Conservation (phyloP, 441 rosid genomes). For the Bocquillonia castaneifolia region DNA sequence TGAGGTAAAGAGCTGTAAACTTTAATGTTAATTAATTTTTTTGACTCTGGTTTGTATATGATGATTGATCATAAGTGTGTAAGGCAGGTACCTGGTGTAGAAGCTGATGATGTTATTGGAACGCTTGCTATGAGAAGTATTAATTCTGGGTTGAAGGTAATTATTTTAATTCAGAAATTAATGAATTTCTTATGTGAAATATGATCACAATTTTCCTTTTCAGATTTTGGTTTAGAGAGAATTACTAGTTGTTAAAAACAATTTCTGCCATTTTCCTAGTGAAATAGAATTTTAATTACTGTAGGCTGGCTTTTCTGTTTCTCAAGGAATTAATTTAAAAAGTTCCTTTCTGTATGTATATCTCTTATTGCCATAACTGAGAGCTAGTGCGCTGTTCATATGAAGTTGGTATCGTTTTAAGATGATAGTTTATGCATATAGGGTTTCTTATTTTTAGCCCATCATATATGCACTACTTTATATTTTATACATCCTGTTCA, state of each 20-base stretch:
- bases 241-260: not conserved
- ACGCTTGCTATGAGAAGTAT: conserved; percentile 83
- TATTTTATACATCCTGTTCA: too few relatives aligned
- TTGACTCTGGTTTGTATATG: conserved; percentile 12
- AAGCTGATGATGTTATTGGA: conserved; percentile 98
- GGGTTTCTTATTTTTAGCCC: too few relatives aligned
- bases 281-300: not conserved
- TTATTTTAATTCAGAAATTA: conserved; percentile 14
- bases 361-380: too few relatives aligned
- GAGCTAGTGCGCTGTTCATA: too few relatives aligned
- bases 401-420: not conserved
- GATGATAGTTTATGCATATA: too few relatives aligned
- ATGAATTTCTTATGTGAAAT: not conserved
- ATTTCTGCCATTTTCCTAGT: not conserved
- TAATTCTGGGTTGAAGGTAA: conserved; percentile 74
- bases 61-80: conserved; percentile 27
- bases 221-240: not conserved
- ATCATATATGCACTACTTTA: too few relatives aligned
- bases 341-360: not conserved
- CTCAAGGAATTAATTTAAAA: not conserved
- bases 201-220: not conserved
- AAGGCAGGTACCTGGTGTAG: conserved; percentile 91
- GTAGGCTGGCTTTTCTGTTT: not conserved
- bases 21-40: conserved; percentile 13
- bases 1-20: conserved; percentile 52